Base-by-base conservation (phyloP, 306 rosid species). In the Vicia villosa region DNA sequence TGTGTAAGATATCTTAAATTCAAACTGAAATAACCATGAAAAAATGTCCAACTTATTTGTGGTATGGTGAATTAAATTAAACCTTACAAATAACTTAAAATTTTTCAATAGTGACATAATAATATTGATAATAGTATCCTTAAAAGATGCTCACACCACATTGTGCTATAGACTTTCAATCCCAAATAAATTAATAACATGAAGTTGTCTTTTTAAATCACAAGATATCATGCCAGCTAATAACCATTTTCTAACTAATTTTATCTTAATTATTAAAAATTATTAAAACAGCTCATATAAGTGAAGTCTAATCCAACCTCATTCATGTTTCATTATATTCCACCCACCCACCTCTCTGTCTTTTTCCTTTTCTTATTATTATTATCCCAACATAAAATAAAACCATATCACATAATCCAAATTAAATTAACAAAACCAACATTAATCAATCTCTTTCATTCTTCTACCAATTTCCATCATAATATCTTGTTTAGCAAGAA, bases 251-350 rank as follows among this genome's bases (percentile, higher is more conserved):
- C 61, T 79, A 42, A 50, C 58, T 11, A 32, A 26, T 64, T 59
- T 38, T 14, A 69, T 70, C 60, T 43, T 63, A 22, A 10, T 61
- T 16, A 16, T 3, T 56, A 4, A 12, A n/a, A 26, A 12, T 24
- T 5, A 22, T 55, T 55, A 55, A 55, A 70, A 72, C 77, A 80
- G 66, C 80, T 75, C 80, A 74, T 50, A 63, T 57, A 49, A 57
- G 69, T 74, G 66, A 64, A 70, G 77, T 80, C 71, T 70, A 75
- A 65, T 76, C 77, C 65, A 63, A 55, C 4, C 76, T 46, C 49
- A 10, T 61, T 61, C 64, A 61, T 59, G 66, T 74, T 68, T 20
- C 62, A 50, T 20, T 59, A n/a, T 68, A 45, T 64, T 19, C 72
- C 64, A 56, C 38, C 63, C 63, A 56, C 63, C 63, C 59, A 50